These are phyloP conservation scores for Nasturtium officinale DNA, from an alignment of 345 rosid genomes.

Conservation along the genomic window DNA sequence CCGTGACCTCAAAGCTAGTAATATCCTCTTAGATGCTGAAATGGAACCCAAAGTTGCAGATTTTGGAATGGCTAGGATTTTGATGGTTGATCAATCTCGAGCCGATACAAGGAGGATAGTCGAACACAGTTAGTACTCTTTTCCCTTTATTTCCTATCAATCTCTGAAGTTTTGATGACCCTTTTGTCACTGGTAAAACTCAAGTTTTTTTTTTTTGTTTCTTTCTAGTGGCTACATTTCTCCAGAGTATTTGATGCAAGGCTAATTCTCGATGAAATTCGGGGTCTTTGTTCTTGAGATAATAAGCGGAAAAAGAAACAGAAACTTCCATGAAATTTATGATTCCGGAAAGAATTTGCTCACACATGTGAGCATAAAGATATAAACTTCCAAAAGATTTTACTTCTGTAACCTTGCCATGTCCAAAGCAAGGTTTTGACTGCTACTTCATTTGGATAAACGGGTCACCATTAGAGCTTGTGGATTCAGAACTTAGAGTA, in stretches of 20 bases:
- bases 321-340: conserved; percentile 28
- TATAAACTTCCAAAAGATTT: no score
- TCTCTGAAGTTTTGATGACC: no score
- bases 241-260: conserved; percentile 49
- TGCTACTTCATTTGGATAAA: no score
- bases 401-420: neutral
- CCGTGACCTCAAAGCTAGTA: conserved; percentile 34
- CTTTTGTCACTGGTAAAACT: no score
- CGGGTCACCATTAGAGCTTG: conserved; percentile 43
- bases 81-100: conserved; percentile 14
- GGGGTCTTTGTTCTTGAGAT: conserved; percentile 43
- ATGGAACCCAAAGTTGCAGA: conserved; percentile 28
- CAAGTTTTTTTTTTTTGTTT: neutral
- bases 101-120: conserved; percentile 2
- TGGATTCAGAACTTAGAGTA: conserved; percentile 44
- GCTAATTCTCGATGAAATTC: conserved; percentile 41
- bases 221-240: conserved; percentile 46
- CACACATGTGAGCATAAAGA: conserved; percentile 43
- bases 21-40: conserved; percentile 19
- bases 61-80: conserved; percentile 25
- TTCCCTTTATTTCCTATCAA: no score
- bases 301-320: conserved; percentile 34
- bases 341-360: conserved; percentile 10
- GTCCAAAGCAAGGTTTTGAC: neutral
- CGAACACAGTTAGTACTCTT: neutral